Evolutionary conservation across 352 stramenopile species (phyloP), one percentile per base, ranked within the genome.

Genomic region (Phytophthora constricta): DNA sequence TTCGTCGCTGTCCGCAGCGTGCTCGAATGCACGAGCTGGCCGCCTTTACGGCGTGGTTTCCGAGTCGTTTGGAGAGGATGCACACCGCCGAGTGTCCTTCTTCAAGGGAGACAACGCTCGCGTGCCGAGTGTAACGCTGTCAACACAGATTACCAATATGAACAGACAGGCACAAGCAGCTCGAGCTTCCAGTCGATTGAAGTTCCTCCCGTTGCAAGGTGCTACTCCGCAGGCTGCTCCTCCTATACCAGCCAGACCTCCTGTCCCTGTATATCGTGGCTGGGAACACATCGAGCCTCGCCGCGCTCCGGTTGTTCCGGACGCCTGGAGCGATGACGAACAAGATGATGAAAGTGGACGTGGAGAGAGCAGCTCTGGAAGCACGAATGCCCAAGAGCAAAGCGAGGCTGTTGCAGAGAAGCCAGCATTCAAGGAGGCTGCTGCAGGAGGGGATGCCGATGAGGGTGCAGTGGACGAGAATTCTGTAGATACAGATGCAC

Each of bases 291-390:
- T 93, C 19, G 68, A 81, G 28, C 77, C 74, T 56, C 74, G 69
- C 11, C 73, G 72, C 23, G 55, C 65, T 9, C 76, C 78, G 5
- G 68, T 82, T 55, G 56, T 92, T 33, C 70, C 64, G 2, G 87
- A 95, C 62, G 85, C 87, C 1, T 95, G 87, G 87, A 95, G 87
- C 66, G 84, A 95, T 33, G 86, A 93, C 17, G 86, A 92, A 41
- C 70, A 80, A 4, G 72, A 71, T 19, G 41, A 20, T 28, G 50
- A 62, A 55, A 52, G 17, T 2, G 61, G 72, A 39, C 37, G 67
- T 53, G 66, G 65, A 7, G 50, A 20, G 22, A 47, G 66, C 53
- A 74, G 19, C 20, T 50, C 34, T 43, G 28, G 57, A 39, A 65
- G 51, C 23, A 37, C 43, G 1, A 41, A 69, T 33, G 48, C 42